Base-by-base conservation (phyloP, 768 basidiomycete genomes). In the Epithele typhae region DNA sequence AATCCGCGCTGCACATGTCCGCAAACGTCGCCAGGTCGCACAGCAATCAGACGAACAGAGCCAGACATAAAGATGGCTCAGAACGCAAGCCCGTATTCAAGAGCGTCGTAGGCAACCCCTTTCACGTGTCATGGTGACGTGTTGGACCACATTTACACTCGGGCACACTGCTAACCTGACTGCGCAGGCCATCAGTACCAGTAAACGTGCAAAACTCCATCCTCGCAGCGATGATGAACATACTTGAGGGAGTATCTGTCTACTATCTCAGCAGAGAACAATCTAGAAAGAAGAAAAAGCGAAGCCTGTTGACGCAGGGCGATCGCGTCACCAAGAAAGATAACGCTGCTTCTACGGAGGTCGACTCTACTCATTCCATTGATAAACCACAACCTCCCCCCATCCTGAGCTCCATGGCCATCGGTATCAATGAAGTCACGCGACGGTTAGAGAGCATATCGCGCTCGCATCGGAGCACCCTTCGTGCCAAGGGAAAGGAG, bases 351-450 rank as follows among this genome's bases (percentile, higher is more conserved):
- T 7, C 27, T 7, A 14, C 27, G 14, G 14, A 30, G 8, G 14
- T 30, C 14, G 27, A 30, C 27, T 7, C 27, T 30, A 7, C 27
- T 7, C 8, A 14, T 7, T 30, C n/a, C 27, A 30, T 30, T 14
- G 27, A 30, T 30, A 7, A 7, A 7, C 27, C 27, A 30, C 8
- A 14, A 5, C 8, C 8, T n/a, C 36, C 40, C 17, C 23, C 22
- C 3, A 60, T 82, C 25, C 60, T 79, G 18, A 53, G 66, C 9
- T 77, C 83, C 59, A 48, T 84, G 25, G 61, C 70, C 9, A 59
- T 82, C 38, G 91, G 91, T n/a, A 83, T 92, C 50, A 93, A 92
- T 57, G 70, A 79, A 56, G 85, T 92, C 12, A 90, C 90, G 1
- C 83, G 78, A 61, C 69, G 71, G 23, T 71, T 94, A 11, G 91